Base-by-base conservation (phyloP, 257 asterid genomes). In the Mentha longifolia region DNA sequence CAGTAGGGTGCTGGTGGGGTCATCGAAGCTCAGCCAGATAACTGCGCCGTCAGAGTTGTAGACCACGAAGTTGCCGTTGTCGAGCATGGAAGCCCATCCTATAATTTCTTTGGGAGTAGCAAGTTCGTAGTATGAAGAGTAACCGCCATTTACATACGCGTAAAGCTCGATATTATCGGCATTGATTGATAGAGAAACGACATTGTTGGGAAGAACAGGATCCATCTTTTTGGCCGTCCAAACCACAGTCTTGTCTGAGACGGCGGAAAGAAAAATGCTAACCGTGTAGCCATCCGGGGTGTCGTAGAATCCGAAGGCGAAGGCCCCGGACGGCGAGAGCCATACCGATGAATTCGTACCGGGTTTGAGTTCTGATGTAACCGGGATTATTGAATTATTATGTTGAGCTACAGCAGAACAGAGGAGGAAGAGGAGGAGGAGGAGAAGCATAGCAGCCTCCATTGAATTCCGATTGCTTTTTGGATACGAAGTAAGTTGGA, bases 221-320 rank as follows among this genome's bases (percentile, higher is more conserved):
- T 45, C 22, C 56, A 63, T 33, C n/a, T 56, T 19, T 62, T 79
- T 77, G 12, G 79, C 75, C 2, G 79, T 77, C 85, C 87, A 79
- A 19, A 77, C 79, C 0, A 72, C 73, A 0, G 77, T 78, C 65
- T 15, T 31, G 2, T 59, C 37, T 1, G 59, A 20, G 19, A 72
- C 19, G 14, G 74, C 64, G 43, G 35, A 16, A 12, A 55, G 2
- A 5, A 20, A 55, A n/a, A 59, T n/a, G 65, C 45, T 30, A 20
- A 59, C 45, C 13, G 45, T 20, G 25, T 31, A 33, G 22, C 65
- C 65, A 3, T 33, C 7, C 0, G 65, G 14, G 25, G 45, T 59
- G 25, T 59, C 7, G 65, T 59, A 33, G 45, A 59, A 59, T 14
- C 65, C 65, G 25, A 59, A 31, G 46, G 65, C 65, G 65, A 59